Evolutionary conservation across 495 filamentous ascomycete species (phyloP), one percentile per base, ranked within the genome.

Genomic region (Pseudomonodictys pantanalensis): DNA sequence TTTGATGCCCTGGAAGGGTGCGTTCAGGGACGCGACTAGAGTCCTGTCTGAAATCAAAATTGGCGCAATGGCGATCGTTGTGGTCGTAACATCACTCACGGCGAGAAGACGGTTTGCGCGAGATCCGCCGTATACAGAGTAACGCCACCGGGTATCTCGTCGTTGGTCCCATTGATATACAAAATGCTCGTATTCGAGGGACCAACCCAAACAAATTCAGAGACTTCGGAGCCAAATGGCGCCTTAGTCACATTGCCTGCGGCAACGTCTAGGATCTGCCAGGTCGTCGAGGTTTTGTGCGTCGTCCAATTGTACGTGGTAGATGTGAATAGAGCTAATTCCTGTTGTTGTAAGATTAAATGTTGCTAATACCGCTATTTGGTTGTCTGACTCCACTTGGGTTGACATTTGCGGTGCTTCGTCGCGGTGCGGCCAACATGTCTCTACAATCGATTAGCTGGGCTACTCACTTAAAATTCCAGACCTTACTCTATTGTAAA

Each of bases 81-180:
- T 7, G 9, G 35, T 7, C 9, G 32, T 1, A 1, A n/a, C n/a
- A n/a, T n/a, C n/a, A 45, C 58, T 42, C 26, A 62, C 58, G 58
- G 58, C 11, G 33, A 20, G 28, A 58, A 63, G 1, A 45, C 32
- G 10, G 15, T 26, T 9, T 18, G 44, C 15, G 29, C 54, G 39
- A 59, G 4, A 42, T 74, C 69, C 1, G 76, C 70, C 12, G 74
- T 69, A 67, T 73, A 80, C 29, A 80, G 59, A 28, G 77, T 73
- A 4, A 73, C 67, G 25, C 75, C 76, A 12, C 76, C 75, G 0
- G 73, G 70, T 12, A 77, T 69, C 1, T 75, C 63, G 2, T 73
- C 70, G 41, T 78, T 79, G n/a, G 76, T 77, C 42, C 71, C 64
- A 53, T 78, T 79, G 68, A 79, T 71, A 58, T 80, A 80, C 28